Evolutionary conservation across 139 green algal genomes (phyloP).

Genomic region (Yamagishiella unicocca): DNA sequence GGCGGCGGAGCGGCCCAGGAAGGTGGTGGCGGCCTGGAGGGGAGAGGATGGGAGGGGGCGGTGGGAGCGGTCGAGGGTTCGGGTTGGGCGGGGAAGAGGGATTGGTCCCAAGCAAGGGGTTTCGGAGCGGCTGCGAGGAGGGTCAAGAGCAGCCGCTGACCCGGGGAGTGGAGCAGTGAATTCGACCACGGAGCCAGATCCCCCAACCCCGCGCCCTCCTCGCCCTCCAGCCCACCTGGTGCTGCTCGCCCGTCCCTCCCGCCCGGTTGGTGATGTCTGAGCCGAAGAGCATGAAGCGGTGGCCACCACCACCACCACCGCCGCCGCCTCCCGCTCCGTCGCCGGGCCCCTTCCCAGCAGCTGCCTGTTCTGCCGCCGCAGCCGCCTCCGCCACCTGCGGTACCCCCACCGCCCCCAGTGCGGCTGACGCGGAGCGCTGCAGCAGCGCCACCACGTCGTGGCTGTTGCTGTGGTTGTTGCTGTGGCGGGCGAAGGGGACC

Average conservation of each 20-base stretch:
- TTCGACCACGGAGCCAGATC: neutral
- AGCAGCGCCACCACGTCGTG: slow-evolving; percentile 12
- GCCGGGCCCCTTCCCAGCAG: no score
- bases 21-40: slow-evolving; percentile 4
- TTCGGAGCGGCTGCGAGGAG: no score
- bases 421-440: slow-evolving; percentile 33
- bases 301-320: neutral
- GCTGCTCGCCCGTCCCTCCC: neutral
- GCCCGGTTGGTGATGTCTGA: slow-evolving; percentile 32
- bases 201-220: neutral
- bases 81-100: no score
- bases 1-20: slow-evolving; percentile 32
- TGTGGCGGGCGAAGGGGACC: neutral
- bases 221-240: neutral
- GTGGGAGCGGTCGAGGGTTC: no score
- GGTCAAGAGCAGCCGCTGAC: no score
- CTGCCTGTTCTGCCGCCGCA: neutral
- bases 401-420: neutral
- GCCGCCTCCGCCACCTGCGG: neutral
- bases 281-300: slow-evolving; percentile 21
- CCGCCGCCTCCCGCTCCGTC: neutral
- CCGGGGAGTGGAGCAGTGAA: neutral
- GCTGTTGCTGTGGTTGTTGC: neutral
- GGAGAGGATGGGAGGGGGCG: neutral
- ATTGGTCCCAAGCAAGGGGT: no score